These are phyloP conservation scores for Ambrosiella beaveri DNA, from an alignment of 2,329 filamentous ascomycete species.

Conservation along the genomic window DNA sequence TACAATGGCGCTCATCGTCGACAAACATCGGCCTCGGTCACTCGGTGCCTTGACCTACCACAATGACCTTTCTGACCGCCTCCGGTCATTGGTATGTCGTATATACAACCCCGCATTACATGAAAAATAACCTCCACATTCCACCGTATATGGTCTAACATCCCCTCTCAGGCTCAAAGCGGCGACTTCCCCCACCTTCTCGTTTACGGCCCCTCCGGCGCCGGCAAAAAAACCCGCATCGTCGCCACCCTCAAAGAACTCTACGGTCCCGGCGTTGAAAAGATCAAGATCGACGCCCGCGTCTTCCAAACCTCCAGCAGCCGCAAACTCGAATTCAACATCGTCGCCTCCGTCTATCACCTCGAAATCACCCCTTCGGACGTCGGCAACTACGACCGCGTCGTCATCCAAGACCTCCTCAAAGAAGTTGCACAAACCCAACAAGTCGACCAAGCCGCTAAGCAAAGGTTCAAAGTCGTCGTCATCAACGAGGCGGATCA, in stretches of 20 bases:
- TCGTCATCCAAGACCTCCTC: conserved; percentile 85
- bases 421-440: conserved; percentile 98
- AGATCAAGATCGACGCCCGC: conserved; percentile 97
- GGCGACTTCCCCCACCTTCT: conserved; percentile 96
- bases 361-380: conserved; percentile 96
- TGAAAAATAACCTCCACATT: background rate
- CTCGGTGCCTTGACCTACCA: conserved; percentile 76
- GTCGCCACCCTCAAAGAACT: conserved; percentile 89
- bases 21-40: conserved; percentile 56
- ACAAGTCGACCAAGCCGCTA: conserved; percentile 85
- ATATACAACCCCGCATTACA: background rate
- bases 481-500: conserved; percentile 98
- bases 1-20: conserved; percentile 52
- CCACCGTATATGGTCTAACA: background rate
- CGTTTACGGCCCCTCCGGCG: conserved; percentile 89
- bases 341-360: conserved; percentile 92
- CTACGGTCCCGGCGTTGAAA: conserved; percentile 92
- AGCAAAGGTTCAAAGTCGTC: conserved; percentile 92
- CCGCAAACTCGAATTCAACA: conserved; percentile 98
- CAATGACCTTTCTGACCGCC: conserved; percentile 65
- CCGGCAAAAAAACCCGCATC: conserved; percentile 94
- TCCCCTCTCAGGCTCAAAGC: conserved; percentile 57
- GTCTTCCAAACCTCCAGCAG: conserved; percentile 92
- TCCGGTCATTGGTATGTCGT: conserved; percentile 60
- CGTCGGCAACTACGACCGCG: conserved; percentile 88